Percentiles rank a stretch among this genome's conserved stretches.
phyloP scores from a whole-genome alignment of 2,329 filamentous ascomycete genomes.

The Xylariomycetidae sp. region DNA sequence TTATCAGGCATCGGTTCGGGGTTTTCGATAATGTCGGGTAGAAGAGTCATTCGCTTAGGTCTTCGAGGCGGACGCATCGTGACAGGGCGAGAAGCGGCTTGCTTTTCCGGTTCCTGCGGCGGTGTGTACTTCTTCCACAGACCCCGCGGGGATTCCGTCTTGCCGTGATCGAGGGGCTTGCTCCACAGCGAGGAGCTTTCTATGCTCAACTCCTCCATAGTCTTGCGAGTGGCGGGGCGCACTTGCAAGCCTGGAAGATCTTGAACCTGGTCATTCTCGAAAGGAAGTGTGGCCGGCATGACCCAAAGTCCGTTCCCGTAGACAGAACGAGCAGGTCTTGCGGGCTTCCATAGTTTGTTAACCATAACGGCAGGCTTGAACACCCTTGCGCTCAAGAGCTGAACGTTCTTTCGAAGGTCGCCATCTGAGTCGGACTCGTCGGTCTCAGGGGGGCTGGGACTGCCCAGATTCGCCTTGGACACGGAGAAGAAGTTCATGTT shows the following conservation, averaged over 20 bases:
- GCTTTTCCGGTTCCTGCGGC: constrained; percentile 8
- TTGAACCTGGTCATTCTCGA: constrained; percentile 1
- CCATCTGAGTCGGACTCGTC: constrained; percentile 38
- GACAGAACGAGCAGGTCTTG: constrained; percentile 3
- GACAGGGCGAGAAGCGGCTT: constrained; percentile 33
- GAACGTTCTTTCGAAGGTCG: constrained; percentile 15
- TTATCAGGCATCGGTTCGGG: constrained; percentile 53
- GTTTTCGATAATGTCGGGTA: constrained; percentile 59
- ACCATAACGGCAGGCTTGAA: constrained; percentile 5
- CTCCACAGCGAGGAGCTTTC: constrained; percentile 35
- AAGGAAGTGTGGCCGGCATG: constrained; percentile 4
- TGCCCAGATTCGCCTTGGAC: constrained; percentile 36
- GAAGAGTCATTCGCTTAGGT: constrained; percentile 49
- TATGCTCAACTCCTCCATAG: constrained; percentile 27
- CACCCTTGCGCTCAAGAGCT: constrained; percentile 6
- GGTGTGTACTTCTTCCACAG: constrained; percentile 21
- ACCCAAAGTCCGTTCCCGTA: constrained; percentile 18
- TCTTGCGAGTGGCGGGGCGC: constrained; percentile 31
- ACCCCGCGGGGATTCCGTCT: constrained; percentile 5
- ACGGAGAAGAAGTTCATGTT: constrained; percentile 34
- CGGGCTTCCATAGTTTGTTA: constrained; percentile 18
- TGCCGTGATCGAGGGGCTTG: constrained; percentile 11
- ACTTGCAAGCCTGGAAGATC: constrained; percentile 24
- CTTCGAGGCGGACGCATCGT: constrained; percentile 49
- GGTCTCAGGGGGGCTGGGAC: constrained; percentile 50